Percentiles rank a stretch among this genome's conserved stretches.
Conservation (phyloP, 169 alveolate genomes). For the Plasmodium inui region DNA sequence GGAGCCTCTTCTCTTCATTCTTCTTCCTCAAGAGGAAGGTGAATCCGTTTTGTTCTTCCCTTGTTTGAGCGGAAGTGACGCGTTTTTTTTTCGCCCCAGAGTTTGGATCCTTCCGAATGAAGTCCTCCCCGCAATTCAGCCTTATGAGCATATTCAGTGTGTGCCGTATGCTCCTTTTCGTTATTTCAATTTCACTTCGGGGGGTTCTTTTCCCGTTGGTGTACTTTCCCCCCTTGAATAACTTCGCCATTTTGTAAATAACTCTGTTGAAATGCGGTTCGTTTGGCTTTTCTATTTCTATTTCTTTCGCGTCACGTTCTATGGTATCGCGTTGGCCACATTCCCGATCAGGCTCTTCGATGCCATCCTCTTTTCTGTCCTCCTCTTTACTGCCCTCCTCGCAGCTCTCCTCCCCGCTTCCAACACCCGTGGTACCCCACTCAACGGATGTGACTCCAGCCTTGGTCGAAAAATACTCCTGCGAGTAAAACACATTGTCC, state of each 20-base stretch:
- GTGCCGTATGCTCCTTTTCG: constrained; percentile 9
- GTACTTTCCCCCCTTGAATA: constrained; percentile 10
- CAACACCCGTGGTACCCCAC: background rate
- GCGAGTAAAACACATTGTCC: constrained; percentile 48
- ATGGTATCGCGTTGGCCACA: background rate
- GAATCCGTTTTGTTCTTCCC: background rate
- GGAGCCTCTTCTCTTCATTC: constrained; percentile 48
- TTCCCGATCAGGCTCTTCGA: background rate
- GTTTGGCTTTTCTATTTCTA: constrained; percentile 15
- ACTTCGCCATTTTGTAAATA: constrained; percentile 33
- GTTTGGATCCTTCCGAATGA: background rate
- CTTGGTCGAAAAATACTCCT: background rate
- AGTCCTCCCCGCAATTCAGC: background rate
- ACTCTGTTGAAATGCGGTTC: constrained; percentile 35
- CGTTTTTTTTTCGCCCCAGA: background rate
- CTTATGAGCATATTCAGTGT: constrained; percentile 35
- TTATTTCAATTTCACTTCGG: background rate
- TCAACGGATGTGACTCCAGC: background rate
- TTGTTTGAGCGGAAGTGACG: background rate
- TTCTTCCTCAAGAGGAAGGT: background rate
- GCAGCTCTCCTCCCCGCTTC: too few species aligned
- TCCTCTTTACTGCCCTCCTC: background rate
- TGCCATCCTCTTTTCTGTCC: background rate
- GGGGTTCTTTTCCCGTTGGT: background rate
- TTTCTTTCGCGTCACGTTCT: background rate